Evolutionary conservation across 352 stramenopile species (phyloP), one percentile per base, ranked within the genome.

Genomic region (Phytophthora nicotianae): DNA sequence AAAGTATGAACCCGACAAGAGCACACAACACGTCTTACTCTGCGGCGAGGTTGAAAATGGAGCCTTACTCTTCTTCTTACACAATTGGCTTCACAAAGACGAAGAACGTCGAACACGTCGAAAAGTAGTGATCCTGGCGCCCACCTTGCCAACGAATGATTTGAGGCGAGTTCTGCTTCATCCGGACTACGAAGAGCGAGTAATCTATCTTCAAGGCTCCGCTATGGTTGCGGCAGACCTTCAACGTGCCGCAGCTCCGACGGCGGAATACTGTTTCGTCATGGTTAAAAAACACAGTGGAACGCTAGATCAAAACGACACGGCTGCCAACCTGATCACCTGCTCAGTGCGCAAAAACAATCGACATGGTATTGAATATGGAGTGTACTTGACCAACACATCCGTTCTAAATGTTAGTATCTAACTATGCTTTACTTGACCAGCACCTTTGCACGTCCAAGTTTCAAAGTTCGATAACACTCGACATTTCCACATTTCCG

Each of bases 291-390:
- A 93, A 26, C 81, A 89, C 47, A 88, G 72, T 20, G 45, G 64
- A 14, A 64, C 74, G 2, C 53, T 84, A 2, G 78, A 90, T 35
- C 68, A 87, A 62, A 86, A 88, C 37, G 84, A 93, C 38, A 91
- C 81, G 1, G 75, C 84, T 6, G 79, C 79, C 3, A 93, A 93
- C 29, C 66, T 93, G 0, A 73, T 93, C 29, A 90, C 84, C 7
- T 91, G 83, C 52, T 90, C 84, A 0, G 79, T 93, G n/a, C 76
- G 81, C 7, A 88, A 88, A 42, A 86, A 84, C 67, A 93, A 90
- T 35, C 74, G 78, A n/a, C 58, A 82, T 43, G 73, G 84, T 90
- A 66, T 17, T 37, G 17, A 29, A n/a, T n/a, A n/a, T n/a, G n/a
- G n/a, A n/a, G n/a, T n/a, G n/a, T n/a, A n/a, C n/a, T n/a, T n/a